Conservation (phyloP, 1,284 basidiomycete species). For the Cutaneotrichosporon arboriforme region DNA sequence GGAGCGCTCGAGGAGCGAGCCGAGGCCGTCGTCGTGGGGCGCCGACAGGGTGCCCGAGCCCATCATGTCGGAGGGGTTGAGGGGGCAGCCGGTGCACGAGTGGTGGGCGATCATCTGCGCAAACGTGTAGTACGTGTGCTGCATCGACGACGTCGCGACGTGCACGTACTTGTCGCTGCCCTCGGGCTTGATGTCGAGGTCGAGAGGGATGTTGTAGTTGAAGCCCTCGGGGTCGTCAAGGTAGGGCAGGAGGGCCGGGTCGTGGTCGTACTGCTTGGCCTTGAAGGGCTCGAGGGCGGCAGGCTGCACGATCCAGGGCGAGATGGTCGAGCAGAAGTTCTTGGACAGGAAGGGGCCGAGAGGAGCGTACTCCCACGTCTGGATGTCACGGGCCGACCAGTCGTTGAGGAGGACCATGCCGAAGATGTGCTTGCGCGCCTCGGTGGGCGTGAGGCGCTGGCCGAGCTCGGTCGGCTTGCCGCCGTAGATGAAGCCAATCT, state of each 20-base stretch:
- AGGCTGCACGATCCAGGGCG: slow-evolving; percentile 24
- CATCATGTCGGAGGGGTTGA: slow-evolving; percentile 27
- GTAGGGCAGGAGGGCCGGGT: slow-evolving; percentile 19
- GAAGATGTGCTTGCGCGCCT: slow-evolving; percentile 22
- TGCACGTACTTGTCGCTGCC: slow-evolving; percentile 4
- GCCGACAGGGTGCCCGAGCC: slow-evolving; percentile 29
- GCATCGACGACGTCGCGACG: slow-evolving; percentile 5
- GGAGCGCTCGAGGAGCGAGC: slow-evolving; percentile 22
- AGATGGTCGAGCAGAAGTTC: slow-evolving; percentile 31
- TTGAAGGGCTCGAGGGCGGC: slow-evolving; percentile 25
- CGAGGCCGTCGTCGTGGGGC: slow-evolving; percentile 16
- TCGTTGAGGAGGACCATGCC: slow-evolving; percentile 28
- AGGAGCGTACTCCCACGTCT: slow-evolving; percentile 23
- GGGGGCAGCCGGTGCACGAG: slow-evolving; percentile 21
- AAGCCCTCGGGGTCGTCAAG: slow-evolving; percentile 17
- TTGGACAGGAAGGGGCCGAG: slow-evolving; percentile 26
- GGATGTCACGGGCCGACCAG: slow-evolving; percentile 28
- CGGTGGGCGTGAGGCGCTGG: slow-evolving; percentile 14
- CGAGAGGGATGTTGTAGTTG: slow-evolving; percentile 14
- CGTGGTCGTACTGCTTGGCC: slow-evolving; percentile 16
- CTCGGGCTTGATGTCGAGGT: slow-evolving; percentile 13
- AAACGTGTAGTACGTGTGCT: slow-evolving; percentile 20
- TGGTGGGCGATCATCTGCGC: slow-evolving; percentile 31
- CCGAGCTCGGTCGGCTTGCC: slow-evolving; percentile 20
- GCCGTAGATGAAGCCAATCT: slow-evolving; percentile 23